Conservation (phyloP, 2,329 filamentous ascomycete genomes). For the Colletotrichum falcatum region DNA sequence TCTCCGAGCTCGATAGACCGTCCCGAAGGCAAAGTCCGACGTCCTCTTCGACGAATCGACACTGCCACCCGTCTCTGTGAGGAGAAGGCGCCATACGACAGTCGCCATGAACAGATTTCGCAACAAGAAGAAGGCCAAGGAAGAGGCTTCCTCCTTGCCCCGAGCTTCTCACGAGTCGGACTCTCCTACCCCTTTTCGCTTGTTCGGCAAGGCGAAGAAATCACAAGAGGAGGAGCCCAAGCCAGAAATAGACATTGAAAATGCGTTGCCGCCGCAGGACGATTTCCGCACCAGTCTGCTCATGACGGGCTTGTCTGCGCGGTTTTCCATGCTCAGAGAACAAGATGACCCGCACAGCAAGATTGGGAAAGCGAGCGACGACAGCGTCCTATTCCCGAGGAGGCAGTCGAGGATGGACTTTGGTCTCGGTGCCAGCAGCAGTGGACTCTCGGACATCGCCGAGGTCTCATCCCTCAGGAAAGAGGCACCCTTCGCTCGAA, state of each 20-base stretch:
- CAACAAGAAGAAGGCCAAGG: conserved; percentile 77
- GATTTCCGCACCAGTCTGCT: conserved; percentile 95
- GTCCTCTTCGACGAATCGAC: not conserved
- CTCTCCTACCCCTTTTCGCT: conserved; percentile 62
- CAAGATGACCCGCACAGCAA: conserved; percentile 92
- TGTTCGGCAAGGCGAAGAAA: conserved; percentile 69
- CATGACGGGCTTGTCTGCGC: conserved; percentile 93
- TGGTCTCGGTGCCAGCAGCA: conserved; percentile 60
- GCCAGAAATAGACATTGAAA: conserved; percentile 77
- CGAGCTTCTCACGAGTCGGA: conserved; percentile 68
- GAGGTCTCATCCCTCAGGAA: conserved; percentile 86
- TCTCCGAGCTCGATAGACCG: conserved; percentile 25
- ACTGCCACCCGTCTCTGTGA: not conserved
- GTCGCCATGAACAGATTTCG: conserved; percentile 80
- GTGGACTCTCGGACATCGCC: conserved; percentile 81
- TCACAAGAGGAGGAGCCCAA: conserved; percentile 68
- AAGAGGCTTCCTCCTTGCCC: conserved; percentile 57
- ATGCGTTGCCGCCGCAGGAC: conserved; percentile 82
- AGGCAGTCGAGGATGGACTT: conserved; percentile 83
- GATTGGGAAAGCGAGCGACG: conserved; percentile 93
- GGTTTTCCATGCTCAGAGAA: conserved; percentile 96
- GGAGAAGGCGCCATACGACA: conserved; percentile 2
- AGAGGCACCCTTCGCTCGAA: conserved; percentile 67
- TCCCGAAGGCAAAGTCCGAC: conserved; percentile 7
- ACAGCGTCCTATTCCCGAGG: conserved; percentile 88